Percentiles rank a stretch among this genome's conserved stretches.
These are phyloP conservation scores for Linum lewisii DNA, from an alignment of 345 rosid genomes.

Conservation along the genomic window DNA sequence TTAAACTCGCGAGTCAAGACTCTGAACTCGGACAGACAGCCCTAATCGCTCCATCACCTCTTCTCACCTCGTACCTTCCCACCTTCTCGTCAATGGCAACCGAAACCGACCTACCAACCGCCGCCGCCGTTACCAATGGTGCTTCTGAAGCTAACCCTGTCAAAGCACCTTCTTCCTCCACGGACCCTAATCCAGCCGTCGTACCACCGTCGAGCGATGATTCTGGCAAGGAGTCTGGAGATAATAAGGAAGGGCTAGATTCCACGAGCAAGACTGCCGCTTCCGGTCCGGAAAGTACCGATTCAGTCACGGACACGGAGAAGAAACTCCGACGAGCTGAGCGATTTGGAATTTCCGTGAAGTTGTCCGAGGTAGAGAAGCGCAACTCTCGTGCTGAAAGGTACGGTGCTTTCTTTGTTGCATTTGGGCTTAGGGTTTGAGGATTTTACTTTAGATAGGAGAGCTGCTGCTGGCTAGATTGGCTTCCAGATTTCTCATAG, in stretches of 20 bases:
- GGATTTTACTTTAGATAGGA: not conserved
- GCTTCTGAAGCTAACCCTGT: not conserved
- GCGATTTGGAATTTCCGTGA: slow-evolving; percentile 1
- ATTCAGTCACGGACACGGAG: not conserved
- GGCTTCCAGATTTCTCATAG: not conserved
- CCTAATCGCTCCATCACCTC: not conserved
- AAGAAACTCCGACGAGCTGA: slow-evolving; percentile 1
- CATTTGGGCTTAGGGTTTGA: not conserved
- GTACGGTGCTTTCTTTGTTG: slow-evolving; percentile 17
- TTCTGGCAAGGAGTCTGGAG: slow-evolving; percentile 11
- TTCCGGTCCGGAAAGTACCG: not conserved
- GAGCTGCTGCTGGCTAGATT: not conserved
- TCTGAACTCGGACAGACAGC: not conserved
- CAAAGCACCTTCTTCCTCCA: not conserved
- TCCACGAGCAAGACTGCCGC: slow-evolving; percentile 15
- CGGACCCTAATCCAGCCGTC: not conserved
- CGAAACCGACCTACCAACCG: not conserved
- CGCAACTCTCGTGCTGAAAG: slow-evolving; percentile 31
- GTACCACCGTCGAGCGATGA: slow-evolving; percentile 3
- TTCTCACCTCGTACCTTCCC: not conserved
- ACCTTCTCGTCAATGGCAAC: not conserved
- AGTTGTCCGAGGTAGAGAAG: slow-evolving; percentile 1
- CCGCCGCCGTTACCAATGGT: not conserved
- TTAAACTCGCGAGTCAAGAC: not conserved
- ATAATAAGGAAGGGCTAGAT: slow-evolving; percentile 17